These are phyloP conservation scores for Papiliotrema fonsecae DNA, from an alignment of 1,284 basidiomycete genomes.

Conservation along the genomic window DNA sequence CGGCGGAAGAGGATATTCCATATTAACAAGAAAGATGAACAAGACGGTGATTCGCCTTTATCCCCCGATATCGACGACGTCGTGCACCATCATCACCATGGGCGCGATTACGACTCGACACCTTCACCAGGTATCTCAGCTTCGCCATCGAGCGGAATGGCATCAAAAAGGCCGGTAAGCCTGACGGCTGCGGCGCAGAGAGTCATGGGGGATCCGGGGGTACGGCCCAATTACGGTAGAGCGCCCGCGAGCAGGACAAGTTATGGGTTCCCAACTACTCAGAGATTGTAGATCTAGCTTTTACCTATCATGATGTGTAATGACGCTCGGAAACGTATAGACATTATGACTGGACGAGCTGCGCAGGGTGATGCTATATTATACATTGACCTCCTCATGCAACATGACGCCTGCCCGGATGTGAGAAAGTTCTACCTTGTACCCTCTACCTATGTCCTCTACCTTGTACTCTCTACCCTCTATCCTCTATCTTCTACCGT, in stretches of 20 bases:
- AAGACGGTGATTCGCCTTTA: neutral
- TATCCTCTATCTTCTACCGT: neutral
- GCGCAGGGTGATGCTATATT: neutral
- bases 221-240: slow-evolving; percentile 1
- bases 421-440: too few species aligned
- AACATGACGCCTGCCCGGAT: too few species aligned
- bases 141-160: neutral
- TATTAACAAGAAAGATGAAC: neutral
- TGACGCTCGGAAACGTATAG: neutral
- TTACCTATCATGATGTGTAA: too few species aligned
- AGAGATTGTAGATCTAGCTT: too few species aligned
- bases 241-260: slow-evolving; percentile 4
- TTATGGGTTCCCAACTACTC: slow-evolving; percentile 8
- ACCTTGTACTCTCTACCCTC: neutral
- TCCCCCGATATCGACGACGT: slow-evolving; percentile 4
- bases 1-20: slow-evolving; percentile 68
- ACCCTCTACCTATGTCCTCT: too few species aligned
- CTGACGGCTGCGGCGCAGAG: slow-evolving; percentile 6
- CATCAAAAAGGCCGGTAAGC: neutral
- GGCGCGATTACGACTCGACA: neutral
- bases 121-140: neutral
- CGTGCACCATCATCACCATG: neutral
- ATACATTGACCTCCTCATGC: neutral
- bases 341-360: neutral
- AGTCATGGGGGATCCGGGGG: slow-evolving; percentile 1